Percentiles rank a stretch among this genome's conserved stretches.
These are phyloP conservation scores for Podospora pseudopauciseta DNA, from an alignment of 495 filamentous ascomycete genomes.

Conservation along the genomic window DNA sequence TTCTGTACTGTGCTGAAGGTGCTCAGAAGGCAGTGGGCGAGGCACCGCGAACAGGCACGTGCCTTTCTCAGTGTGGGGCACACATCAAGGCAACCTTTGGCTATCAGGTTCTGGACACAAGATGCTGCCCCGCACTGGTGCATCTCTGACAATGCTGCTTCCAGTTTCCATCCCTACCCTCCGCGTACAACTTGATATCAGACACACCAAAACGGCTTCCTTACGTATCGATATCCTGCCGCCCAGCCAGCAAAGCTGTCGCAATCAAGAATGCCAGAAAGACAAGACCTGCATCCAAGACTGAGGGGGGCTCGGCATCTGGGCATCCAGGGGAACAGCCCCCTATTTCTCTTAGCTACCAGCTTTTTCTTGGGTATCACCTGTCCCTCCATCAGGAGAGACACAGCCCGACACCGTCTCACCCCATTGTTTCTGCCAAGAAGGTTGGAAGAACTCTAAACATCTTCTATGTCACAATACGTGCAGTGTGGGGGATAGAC, in stretches of 20 bases:
- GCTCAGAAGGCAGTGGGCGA: no score
- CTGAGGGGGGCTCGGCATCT: neutral
- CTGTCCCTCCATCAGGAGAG: neutral
- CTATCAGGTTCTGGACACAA: neutral
- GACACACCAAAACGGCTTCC: neutral
- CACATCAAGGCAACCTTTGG: neutral
- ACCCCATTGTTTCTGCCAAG: neutral
- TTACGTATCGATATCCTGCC: neutral
- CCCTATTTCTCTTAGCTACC: neutral
- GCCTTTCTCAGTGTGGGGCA: neutral
- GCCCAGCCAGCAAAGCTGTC: neutral
- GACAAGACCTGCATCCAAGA: neutral
- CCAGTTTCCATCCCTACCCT: neutral
- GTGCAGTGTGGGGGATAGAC: neutral
- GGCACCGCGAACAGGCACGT: slow-evolving; percentile 3
- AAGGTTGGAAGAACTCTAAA: neutral
- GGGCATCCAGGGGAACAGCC: neutral
- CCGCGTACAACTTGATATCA: neutral
- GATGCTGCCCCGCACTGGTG: slow-evolving; percentile 1
- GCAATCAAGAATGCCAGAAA: neutral
- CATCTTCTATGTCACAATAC: neutral
- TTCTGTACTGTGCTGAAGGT: neutral
- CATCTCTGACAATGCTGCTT: slow-evolving; percentile 2
- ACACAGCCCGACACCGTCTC: neutral
- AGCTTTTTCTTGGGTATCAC: neutral